Base-by-base conservation (phyloP, 352 stramenopile species). In the Phytophthora aleatoria region DNA sequence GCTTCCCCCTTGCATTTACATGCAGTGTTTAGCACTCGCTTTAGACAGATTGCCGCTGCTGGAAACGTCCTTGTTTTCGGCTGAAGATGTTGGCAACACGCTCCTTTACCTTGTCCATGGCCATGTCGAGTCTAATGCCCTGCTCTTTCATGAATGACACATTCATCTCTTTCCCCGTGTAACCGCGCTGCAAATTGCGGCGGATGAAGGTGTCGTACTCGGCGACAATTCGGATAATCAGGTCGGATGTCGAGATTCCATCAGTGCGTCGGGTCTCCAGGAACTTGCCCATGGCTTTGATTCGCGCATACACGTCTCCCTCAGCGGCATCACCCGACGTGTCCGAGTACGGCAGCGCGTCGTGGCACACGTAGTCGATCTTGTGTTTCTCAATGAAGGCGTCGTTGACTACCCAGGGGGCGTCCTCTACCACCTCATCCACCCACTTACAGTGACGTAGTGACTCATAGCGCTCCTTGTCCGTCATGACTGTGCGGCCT, bases 121-220 rank as follows among this genome's bases (percentile, higher is more conserved):
- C 73, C 73, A 94, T 94, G 59, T 95, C 85, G 36, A 93, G 72
- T 66, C 94, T 91, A 70, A 95, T 95, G 53, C 73, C 81, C 45
- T 91, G 76, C 63, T 95, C 87, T 55, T 94, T 90, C 50, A 96
- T 79, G 69, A 89, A 90, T 43, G 83, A 76, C 50, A 96, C 87
- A 45, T 96, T 96, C 87, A 96, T 96, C 31, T 97, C 90, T 66
- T 96, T 97, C 57, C 89, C 90, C 16, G 89, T 88, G 75, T 97
- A 96, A 0, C 89, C 90, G 43, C 89, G 85, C 69, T 94, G 74
- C 49, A 97, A 64, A 64, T 97, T 96, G 51, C 90, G 84, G 30
- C 85, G 79, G 66, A 97, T 95, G 69, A 96, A 96, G 55, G 89
- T 96, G 70, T 97, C 90, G 65, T 97, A 97, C 78, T 96, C 85